A percentile compares a stretch with the other conserved stretches of the same genome.
Evolutionary conservation across 768 basidiomycete genomes (phyloP).

Genomic region (Pulveroboletus ravenelii): DNA sequence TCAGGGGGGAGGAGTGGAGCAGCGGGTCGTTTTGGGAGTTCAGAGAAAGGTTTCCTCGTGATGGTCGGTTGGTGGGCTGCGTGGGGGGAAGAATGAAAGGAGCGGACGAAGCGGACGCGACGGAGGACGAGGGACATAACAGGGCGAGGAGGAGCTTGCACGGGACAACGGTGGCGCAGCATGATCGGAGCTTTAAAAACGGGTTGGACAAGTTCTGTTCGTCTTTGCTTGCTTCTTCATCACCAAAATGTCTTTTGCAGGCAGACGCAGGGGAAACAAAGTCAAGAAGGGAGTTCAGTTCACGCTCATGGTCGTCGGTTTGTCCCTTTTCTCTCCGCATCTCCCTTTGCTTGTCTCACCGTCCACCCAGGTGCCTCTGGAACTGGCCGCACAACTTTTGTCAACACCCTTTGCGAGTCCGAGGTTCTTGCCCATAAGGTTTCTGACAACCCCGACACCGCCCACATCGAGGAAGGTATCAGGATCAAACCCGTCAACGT

Average conservation of each 20-base stretch:
- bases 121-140: conserved; percentile 11
- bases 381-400: conserved; percentile 95
- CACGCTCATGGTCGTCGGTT: conserved; percentile 97
- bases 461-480: conserved; percentile 91
- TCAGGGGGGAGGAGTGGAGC: not conserved
- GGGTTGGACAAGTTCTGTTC: conserved; percentile 29
- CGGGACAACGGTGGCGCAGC: conserved; percentile 31
- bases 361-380: conserved; percentile 83
- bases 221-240: conserved; percentile 27
- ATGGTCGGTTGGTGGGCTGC: conserved; percentile 9
- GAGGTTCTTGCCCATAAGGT: conserved; percentile 88
- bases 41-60: conserved; percentile 50
- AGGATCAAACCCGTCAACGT: conserved; percentile 93
- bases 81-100: conserved; percentile 9
- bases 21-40: conserved; percentile 47
- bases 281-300: conserved; percentile 99
- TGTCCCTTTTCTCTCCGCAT: conserved; percentile 29
- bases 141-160: not conserved
- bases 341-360: not conserved
- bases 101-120: conserved; percentile 8
- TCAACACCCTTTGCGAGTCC: conserved; percentile 98
- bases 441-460: conserved; percentile 77
- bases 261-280: conserved; percentile 86
- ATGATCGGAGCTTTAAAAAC: conserved; percentile 33
- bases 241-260: conserved; percentile 73